phyloP scores from a whole-genome alignment of 75 land plant species.

The Adiantum capillusveneris region DNA sequence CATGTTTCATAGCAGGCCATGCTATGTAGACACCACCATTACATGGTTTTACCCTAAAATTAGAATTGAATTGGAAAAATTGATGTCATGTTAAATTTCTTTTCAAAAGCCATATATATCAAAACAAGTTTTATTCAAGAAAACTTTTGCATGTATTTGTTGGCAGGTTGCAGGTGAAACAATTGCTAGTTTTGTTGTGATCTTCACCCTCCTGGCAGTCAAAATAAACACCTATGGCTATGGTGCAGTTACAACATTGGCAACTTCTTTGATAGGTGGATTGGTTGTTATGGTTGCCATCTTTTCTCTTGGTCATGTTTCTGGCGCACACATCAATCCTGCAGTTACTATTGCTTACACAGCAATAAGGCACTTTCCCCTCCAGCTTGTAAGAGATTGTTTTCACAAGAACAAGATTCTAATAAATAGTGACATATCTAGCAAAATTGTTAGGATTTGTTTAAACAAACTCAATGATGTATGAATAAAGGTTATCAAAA shows the following conservation, averaged over 20 bases:
- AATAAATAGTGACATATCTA: too few species aligned
- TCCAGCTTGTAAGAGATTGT: slow-evolving; percentile 6
- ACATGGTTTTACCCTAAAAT: too few species aligned
- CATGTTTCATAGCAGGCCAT: too few species aligned
- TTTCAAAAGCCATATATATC: too few species aligned
- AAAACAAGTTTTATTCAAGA: too few species aligned
- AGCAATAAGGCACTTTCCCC: slow-evolving; percentile 27
- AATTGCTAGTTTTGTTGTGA: slow-evolving; percentile 18
- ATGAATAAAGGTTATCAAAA: too few species aligned
- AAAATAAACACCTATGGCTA: slow-evolving; percentile 1
- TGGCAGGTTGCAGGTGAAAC: slow-evolving; percentile 25
- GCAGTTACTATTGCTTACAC: slow-evolving; percentile 55
- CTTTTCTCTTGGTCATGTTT: slow-evolving; percentile 40
- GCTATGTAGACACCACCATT: too few species aligned
- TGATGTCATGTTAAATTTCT: too few species aligned
- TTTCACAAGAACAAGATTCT: not conserved
- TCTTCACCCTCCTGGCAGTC: slow-evolving; percentile 11
- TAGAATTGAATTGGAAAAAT: too few species aligned
- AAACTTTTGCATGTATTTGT: too few species aligned
- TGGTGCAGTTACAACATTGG: not conserved
- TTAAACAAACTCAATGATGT: too few species aligned
- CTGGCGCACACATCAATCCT: slow-evolving; percentile 63
- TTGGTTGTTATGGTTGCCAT: slow-evolving; percentile 24
- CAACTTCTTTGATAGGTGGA: slow-evolving; percentile 28
- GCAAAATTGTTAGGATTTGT: not conserved